phyloP scores from a whole-genome alignment of 495 filamentous ascomycete genomes.

The Hypoxylon cercidicola region DNA sequence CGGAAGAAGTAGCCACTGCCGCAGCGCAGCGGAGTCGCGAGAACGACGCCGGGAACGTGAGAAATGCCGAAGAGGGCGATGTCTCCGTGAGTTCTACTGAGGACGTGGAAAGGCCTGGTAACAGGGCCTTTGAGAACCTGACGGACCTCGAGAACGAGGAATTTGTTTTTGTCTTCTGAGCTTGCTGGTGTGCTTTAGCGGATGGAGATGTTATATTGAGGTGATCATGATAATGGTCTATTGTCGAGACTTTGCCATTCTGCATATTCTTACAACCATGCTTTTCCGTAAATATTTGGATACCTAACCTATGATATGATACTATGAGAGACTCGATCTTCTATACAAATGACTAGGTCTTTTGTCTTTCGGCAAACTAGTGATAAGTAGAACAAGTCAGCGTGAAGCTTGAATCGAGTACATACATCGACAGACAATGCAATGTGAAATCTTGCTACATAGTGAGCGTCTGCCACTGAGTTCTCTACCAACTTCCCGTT shows the following conservation, averaged over 20 bases:
- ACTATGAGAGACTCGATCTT: no score
- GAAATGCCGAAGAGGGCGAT: conserved; percentile 21
- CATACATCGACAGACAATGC: no score
- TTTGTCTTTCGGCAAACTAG: no score
- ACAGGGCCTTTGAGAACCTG: conserved; percentile 58
- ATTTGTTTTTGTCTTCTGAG: conserved; percentile 60
- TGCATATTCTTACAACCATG: not conserved
- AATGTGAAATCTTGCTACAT: no score
- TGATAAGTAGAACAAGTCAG: no score
- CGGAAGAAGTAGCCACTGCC: conserved; percentile 24
- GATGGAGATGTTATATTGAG: not conserved
- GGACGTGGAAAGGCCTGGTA: conserved; percentile 34
- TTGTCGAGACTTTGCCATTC: not conserved
- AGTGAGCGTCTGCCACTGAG: no score
- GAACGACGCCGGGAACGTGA: not conserved
- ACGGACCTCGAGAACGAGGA: conserved; percentile 61
- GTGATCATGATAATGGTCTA: not conserved
- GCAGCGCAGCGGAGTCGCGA: conserved; percentile 2
- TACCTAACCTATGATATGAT: no score
- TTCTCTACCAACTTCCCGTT: no score
- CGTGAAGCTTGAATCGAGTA: no score
- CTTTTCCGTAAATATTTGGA: not conserved
- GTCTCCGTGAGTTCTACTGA: not conserved
- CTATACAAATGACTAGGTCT: no score
- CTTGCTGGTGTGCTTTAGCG: not conserved